Percentiles rank a stretch among this genome's conserved stretches.
phyloP scores from a whole-genome alignment of 2,329 filamentous ascomycete genomes.

The Fusarium liriodendri region DNA sequence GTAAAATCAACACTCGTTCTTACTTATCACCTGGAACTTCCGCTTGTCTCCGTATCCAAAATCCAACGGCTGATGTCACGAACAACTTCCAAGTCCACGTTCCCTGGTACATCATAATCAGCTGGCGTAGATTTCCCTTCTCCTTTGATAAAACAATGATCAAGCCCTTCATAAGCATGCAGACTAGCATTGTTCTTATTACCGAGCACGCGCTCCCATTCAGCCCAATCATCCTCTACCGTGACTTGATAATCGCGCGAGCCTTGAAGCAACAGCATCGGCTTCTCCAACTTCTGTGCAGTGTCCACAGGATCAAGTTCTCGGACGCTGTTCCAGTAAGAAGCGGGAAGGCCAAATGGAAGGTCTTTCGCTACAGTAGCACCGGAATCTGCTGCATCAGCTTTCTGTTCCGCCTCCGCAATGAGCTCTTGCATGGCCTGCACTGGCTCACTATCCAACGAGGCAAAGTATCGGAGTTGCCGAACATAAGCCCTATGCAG shows the following conservation, averaged over 20 bases:
- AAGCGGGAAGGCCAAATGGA: neutral
- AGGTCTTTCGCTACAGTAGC: neutral
- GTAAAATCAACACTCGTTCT: neutral
- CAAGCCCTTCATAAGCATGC: neutral
- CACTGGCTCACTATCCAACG: neutral
- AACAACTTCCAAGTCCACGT: conserved; percentile 1
- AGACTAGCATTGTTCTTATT: neutral
- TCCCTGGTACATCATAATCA: conserved; percentile 4
- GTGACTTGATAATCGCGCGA: conserved; percentile 7
- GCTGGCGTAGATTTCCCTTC: neutral
- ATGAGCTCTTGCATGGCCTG: neutral
- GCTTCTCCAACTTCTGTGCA: neutral
- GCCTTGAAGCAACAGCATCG: conserved; percentile 3
- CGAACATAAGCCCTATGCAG: neutral
- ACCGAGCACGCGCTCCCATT: neutral
- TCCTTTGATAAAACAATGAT: conserved; percentile 4
- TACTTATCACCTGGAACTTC: neutral
- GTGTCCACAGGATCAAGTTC: neutral
- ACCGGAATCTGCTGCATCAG: neutral
- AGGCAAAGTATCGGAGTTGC: conserved; percentile 11
- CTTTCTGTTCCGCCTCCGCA: neutral
- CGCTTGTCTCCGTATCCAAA: neutral
- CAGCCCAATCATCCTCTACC: neutral
- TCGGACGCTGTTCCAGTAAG: neutral
- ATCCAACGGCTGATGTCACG: conserved; percentile 1